Evolutionary conservation across 306 rosid genomes (phyloP).

Genomic region (Oemleria cerasiformis): DNA sequence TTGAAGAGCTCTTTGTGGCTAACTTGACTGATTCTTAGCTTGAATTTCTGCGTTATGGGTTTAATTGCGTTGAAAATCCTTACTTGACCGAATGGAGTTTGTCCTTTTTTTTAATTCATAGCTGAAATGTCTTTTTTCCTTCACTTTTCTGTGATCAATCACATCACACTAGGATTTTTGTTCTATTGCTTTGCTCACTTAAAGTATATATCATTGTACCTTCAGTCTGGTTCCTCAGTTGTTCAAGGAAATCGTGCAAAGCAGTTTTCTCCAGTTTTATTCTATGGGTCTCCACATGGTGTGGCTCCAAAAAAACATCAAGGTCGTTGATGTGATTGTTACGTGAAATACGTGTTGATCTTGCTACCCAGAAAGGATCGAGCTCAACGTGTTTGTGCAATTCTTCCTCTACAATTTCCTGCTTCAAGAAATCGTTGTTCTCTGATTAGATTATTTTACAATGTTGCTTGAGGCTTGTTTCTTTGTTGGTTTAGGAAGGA

Average conservation of each 20-base stretch:
- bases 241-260: slow-evolving; percentile 34
- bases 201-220: slow-evolving; percentile 20
- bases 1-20: not conserved
- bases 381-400: slow-evolving; percentile 47
- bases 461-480: slow-evolving; percentile 15
- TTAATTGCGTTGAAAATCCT: not conserved
- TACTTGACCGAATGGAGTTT: not conserved
- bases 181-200: not conserved
- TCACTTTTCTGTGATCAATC: not conserved
- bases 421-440: slow-evolving; percentile 7
- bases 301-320: slow-evolving; percentile 73
- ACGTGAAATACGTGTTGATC: slow-evolving; percentile 70
- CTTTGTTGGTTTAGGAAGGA: slow-evolving; percentile 48
- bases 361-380: slow-evolving; percentile 40
- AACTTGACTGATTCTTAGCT: not conserved
- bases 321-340: slow-evolving; percentile 62
- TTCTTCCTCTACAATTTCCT: slow-evolving; percentile 20
- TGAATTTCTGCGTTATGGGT: not conserved
- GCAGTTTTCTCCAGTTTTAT: slow-evolving; percentile 74
- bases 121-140: not conserved
- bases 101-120: not conserved
- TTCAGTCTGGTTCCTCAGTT: slow-evolving; percentile 49
- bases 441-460: slow-evolving; percentile 7
- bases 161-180: not conserved
- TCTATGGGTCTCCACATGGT: slow-evolving; percentile 83